These are phyloP conservation scores for Serendipita sp. DNA, from an alignment of 768 basidiomycete genomes.

Conservation along the genomic window DNA sequence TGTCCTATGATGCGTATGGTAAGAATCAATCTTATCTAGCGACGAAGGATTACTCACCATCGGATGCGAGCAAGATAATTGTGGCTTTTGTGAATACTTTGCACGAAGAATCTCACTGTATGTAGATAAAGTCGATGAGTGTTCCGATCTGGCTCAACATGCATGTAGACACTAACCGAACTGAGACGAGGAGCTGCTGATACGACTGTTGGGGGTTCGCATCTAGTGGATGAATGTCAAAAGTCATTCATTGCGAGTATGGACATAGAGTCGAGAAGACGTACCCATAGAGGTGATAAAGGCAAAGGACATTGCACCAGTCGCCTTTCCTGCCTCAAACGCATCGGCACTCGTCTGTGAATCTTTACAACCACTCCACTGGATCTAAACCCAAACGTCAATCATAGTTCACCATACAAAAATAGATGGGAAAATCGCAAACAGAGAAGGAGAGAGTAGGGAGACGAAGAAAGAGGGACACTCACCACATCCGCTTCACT, in stretches of 20 bases:
- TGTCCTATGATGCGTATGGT: too few relatives aligned
- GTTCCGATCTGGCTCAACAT: background rate
- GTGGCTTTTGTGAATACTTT: background rate
- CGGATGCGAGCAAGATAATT: background rate
- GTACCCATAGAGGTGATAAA: constrained; percentile 17
- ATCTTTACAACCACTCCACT: constrained; percentile 30
- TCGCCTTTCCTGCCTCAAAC: constrained; percentile 26
- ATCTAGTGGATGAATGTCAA: constrained; percentile 12
- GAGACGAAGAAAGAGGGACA: constrained; percentile 8
- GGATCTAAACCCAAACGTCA: constrained; percentile 12
- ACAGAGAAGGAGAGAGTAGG: background rate
- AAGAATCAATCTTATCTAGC: too few relatives aligned
- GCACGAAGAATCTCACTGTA: background rate
- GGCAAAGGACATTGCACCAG: constrained; percentile 31
- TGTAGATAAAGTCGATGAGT: background rate
- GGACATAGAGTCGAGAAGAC: background rate
- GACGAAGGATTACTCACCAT: background rate
- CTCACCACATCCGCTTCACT: constrained; percentile 76
- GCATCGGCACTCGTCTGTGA: constrained; percentile 27
- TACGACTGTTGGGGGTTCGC: constrained; percentile 23
- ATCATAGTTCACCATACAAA: too few relatives aligned
- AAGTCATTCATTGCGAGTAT: background rate
- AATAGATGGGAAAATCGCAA: too few relatives aligned
- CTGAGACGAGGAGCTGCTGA: constrained; percentile 15
- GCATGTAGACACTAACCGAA: constrained; percentile 2